phyloP scores from a whole-genome alignment of 495 filamentous ascomycete genomes.

The Geopyxis carbonaria region DNA sequence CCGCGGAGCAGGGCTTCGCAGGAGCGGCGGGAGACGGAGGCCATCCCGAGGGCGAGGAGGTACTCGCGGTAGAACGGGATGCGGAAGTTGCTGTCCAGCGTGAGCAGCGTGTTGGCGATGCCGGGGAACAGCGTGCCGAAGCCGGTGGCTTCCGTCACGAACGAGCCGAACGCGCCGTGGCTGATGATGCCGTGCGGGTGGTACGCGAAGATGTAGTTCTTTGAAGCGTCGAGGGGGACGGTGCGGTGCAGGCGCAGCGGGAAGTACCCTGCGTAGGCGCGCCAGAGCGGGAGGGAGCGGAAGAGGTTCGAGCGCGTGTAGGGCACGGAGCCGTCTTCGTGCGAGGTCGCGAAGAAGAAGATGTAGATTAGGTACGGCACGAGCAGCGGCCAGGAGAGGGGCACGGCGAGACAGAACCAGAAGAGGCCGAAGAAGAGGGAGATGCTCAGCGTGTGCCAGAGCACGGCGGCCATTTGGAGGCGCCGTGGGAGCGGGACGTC shows the following conservation, averaged over 20 bases:
- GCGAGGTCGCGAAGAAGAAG: slow-evolving; percentile 57
- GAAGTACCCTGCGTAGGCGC: slow-evolving; percentile 81
- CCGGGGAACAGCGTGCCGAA: slow-evolving; percentile 83
- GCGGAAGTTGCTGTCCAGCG: slow-evolving; percentile 83
- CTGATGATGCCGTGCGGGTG: slow-evolving; percentile 96
- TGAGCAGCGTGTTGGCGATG: slow-evolving; percentile 86
- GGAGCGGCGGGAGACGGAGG: slow-evolving; percentile 74
- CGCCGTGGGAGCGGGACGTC: slow-evolving; percentile 73
- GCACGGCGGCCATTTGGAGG: slow-evolving; percentile 70
- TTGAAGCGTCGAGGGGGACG: slow-evolving; percentile 53
- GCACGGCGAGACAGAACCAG: slow-evolving; percentile 81
- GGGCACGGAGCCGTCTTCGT: slow-evolving; percentile 53
- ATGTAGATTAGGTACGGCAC: slow-evolving; percentile 78
- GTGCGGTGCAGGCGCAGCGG: slow-evolving; percentile 76
- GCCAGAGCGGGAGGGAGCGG: slow-evolving; percentile 64
- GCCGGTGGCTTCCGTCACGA: slow-evolving; percentile 61
- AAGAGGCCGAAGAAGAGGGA: slow-evolving; percentile 58
- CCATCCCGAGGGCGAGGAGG: slow-evolving; percentile 65
- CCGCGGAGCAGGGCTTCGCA: slow-evolving; percentile 61
- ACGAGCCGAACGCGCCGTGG: slow-evolving; percentile 83
- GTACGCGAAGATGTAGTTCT: slow-evolving; percentile 97
- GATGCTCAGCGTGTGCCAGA: slow-evolving; percentile 72
- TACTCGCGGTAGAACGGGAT: slow-evolving; percentile 92
- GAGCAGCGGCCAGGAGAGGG: slow-evolving; percentile 77
- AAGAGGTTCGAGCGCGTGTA: slow-evolving; percentile 50